Percentiles rank a stretch among this genome's conserved stretches.
Conservation (phyloP, 148 eudicot genomes). For the Fagopyrum homotropicum region DNA sequence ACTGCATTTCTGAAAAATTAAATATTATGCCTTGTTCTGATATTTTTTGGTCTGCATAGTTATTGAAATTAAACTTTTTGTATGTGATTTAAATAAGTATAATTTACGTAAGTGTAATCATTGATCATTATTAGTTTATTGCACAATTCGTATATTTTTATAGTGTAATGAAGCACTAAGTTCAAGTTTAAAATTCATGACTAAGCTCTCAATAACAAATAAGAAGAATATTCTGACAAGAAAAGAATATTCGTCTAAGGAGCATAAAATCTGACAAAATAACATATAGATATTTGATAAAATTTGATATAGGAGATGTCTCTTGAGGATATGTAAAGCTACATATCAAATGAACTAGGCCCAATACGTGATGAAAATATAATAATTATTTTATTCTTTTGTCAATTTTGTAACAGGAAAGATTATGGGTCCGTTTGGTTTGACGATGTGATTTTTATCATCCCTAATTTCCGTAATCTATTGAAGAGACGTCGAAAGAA, state of each 20-base stretch:
- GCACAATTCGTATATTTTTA: background rate
- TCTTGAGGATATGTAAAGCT: background rate
- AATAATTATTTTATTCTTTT: background rate
- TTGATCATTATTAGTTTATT: background rate
- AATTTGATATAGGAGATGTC: background rate
- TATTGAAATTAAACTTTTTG: too few relatives aligned
- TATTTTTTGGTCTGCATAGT: too few relatives aligned
- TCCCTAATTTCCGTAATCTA: too few relatives aligned
- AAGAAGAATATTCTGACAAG: background rate
- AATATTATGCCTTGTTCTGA: too few relatives aligned
- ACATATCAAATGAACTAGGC: background rate
- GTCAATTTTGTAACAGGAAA: too few relatives aligned
- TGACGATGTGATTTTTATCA: too few relatives aligned
- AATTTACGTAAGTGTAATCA: too few relatives aligned
- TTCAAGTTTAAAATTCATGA: background rate
- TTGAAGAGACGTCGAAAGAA: too few relatives aligned
- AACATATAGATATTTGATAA: background rate
- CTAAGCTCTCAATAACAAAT: too few relatives aligned
- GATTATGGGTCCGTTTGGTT: too few relatives aligned
- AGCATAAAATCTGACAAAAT: background rate
- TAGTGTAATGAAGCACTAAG: background rate
- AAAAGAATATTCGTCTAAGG: background rate
- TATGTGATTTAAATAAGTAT: too few relatives aligned
- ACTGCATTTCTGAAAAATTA: too few relatives aligned
- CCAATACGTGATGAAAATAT: background rate